phyloP scores from a whole-genome alignment of 805 yeast genomes.

The Metschnikowia rubicola region DNA sequence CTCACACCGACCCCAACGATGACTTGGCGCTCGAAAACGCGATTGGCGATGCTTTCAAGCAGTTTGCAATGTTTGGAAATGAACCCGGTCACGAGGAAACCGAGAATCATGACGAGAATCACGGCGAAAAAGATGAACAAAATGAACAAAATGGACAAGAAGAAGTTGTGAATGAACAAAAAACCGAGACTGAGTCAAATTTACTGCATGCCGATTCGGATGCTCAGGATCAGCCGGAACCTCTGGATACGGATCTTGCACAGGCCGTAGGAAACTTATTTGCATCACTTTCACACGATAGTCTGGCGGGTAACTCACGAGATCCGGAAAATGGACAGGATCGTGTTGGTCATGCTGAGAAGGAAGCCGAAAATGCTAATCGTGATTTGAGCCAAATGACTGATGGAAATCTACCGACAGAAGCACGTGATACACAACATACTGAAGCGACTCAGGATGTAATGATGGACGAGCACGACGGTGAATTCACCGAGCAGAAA shows the following conservation, averaged over 20 bases:
- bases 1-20: background rate
- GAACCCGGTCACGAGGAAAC: background rate
- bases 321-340: background rate
- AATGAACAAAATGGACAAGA: background rate
- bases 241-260: constrained; percentile 6
- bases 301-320: background rate
- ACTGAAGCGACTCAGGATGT: no score
- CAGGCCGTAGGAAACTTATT: constrained; percentile 7
- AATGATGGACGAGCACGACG: no score
- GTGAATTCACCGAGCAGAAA: no score
- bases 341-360: background rate
- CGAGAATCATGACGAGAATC: background rate
- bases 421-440: no score
- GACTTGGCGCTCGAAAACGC: constrained; percentile 27
- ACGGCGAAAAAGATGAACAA: background rate
- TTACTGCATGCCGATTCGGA: background rate
- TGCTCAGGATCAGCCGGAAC: background rate
- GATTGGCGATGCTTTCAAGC: constrained; percentile 37
- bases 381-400: background rate
- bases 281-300: background rate
- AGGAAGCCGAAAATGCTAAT: background rate
- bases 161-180: background rate
- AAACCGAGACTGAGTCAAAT: background rate
- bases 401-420: background rate
- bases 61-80: constrained; percentile 23